These are phyloP conservation scores for Leavenworthia alabamica DNA, from an alignment of 345 rosid species.

Conservation along the genomic window DNA sequence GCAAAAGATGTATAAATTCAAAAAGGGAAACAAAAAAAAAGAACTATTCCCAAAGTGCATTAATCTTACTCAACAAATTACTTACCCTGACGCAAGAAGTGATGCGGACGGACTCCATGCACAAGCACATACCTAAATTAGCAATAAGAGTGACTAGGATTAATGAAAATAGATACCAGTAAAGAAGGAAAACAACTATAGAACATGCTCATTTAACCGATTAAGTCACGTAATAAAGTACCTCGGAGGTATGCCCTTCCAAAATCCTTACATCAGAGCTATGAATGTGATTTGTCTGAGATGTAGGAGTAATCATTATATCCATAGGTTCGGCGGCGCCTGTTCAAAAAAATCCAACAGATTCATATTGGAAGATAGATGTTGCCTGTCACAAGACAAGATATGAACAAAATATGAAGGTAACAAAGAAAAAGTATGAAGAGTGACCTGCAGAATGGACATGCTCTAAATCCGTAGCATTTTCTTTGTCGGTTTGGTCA, in stretches of 20 bases:
- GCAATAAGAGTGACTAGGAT: background rate
- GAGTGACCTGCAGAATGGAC: slow-evolving; percentile 48
- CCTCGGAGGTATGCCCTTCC: slow-evolving; percentile 99
- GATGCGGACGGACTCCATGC: slow-evolving; percentile 99
- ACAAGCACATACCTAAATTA: slow-evolving; percentile 84
- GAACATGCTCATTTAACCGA: background rate
- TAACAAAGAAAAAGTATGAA: background rate
- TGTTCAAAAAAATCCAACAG: background rate
- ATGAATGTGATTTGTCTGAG: slow-evolving; percentile 66
- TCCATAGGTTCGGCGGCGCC: slow-evolving; percentile 86
- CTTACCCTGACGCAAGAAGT: slow-evolving; percentile 98
- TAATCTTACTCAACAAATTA: slow-evolving; percentile 11
- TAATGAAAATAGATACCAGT: background rate
- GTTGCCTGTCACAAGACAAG: background rate
- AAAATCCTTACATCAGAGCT: slow-evolving; percentile 81
- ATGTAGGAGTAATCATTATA: slow-evolving; percentile 39
- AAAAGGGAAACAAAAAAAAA: background rate
- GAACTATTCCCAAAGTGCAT: background rate
- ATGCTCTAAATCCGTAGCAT: slow-evolving; percentile 45
- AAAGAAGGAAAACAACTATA: background rate
- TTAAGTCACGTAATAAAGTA: slow-evolving; percentile 30
- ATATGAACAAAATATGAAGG: background rate
- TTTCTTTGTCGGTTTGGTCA: slow-evolving; percentile 50
- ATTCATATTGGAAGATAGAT: background rate
- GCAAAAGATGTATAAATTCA: background rate